Conservation (phyloP, 768 basidiomycete species). For the Mycena latifolia region DNA sequence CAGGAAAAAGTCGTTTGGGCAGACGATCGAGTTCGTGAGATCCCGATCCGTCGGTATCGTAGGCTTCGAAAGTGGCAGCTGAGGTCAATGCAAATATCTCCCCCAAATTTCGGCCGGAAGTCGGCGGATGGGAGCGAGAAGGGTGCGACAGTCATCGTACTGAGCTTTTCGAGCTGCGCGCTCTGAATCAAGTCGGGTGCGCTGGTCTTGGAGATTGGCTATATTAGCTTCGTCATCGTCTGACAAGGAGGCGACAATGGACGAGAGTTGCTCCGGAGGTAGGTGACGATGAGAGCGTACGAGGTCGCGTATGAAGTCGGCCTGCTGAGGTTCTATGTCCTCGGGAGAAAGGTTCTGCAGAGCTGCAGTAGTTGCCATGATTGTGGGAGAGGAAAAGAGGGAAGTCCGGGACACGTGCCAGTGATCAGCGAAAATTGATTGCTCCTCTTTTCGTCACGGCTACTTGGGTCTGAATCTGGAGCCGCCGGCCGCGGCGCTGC, state of each 20-base stretch:
- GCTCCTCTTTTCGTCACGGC: too few relatives aligned
- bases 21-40: background rate
- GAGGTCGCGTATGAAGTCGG: background rate
- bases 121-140: background rate
- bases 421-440: too few relatives aligned
- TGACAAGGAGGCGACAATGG: background rate
- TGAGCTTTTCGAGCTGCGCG: background rate
- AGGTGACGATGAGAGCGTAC: background rate
- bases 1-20: background rate
- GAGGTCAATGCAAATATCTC: slow-evolving; percentile 2
- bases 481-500: too few relatives aligned
- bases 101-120: slow-evolving; percentile 9
- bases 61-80: background rate
- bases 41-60: background rate
- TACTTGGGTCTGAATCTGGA: too few relatives aligned
- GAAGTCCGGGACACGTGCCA: too few relatives aligned
- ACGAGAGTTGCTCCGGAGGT: background rate
- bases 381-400: too few relatives aligned
- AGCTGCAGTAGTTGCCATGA: too few relatives aligned
- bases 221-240: background rate
- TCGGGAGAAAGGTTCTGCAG: too few relatives aligned
- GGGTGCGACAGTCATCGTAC: background rate
- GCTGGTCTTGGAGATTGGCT: background rate
- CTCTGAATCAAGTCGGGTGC: background rate
- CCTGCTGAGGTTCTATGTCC: too few relatives aligned